These are phyloP conservation scores for Prosopis cineraria DNA, from an alignment of 306 rosid genomes.

Conservation along the genomic window DNA sequence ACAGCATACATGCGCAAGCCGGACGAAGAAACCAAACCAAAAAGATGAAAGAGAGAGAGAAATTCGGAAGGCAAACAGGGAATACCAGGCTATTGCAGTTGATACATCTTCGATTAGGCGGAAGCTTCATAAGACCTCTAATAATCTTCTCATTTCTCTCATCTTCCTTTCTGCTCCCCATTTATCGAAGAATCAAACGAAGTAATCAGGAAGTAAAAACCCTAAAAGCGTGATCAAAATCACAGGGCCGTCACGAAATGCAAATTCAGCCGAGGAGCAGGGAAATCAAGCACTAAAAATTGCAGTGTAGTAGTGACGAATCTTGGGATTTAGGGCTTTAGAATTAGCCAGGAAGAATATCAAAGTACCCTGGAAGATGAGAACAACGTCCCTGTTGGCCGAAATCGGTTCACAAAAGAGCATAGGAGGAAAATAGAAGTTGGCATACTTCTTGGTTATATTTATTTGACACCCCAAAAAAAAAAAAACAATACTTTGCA, in stretches of 20 bases:
- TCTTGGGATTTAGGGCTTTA: conserved; percentile 1
- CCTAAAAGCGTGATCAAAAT: conserved; percentile 30
- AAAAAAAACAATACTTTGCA: not conserved
- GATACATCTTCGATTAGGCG: conserved; percentile 81
- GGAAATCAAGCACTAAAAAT: not conserved
- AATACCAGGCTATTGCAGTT: conserved; percentile 76
- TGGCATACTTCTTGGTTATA: not conserved
- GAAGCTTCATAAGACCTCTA: conserved; percentile 87
- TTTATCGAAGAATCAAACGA: conserved; percentile 31
- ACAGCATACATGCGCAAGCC: not conserved
- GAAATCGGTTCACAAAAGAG: conserved; percentile 4
- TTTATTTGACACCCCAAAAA: not conserved
- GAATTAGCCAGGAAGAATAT: conserved; percentile 16
- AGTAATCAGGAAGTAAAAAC: not conserved
- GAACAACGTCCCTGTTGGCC: not conserved
- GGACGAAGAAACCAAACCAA: not conserved
- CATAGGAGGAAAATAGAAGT: not conserved
- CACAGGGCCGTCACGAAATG: not conserved
- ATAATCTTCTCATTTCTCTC: conserved; percentile 87
- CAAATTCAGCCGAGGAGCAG: not conserved
- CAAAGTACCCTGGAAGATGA: not conserved
- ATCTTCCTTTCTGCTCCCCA: conserved; percentile 78
- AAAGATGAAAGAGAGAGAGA: not conserved
- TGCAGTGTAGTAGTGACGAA: not conserved
- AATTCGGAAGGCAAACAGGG: not conserved